These are phyloP conservation scores for Vaccinium corymbosum DNA, from an alignment of 148 eudicot genomes.

Conservation along the genomic window DNA sequence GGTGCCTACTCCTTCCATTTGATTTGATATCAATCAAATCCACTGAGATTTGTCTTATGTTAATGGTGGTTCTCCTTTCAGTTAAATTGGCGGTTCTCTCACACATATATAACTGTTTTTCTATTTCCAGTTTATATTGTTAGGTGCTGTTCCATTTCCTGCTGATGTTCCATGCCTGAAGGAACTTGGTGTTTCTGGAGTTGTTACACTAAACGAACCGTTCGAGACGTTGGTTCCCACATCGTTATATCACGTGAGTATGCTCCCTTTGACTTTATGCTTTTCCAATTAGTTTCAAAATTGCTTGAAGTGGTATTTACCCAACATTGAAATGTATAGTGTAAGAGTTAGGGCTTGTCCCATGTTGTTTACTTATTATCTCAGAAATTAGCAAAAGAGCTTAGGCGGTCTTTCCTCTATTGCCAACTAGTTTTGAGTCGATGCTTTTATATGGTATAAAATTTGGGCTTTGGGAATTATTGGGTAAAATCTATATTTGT, in stretches of 20 bases:
- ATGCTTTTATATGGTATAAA: not conserved
- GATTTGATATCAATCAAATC: no score
- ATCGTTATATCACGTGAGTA: conserved; percentile 64
- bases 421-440: not conserved
- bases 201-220: conserved; percentile 72
- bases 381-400: not conserved
- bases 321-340: not conserved
- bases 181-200: conserved; percentile 81
- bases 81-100: not conserved
- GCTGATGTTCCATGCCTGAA: conserved; percentile 68
- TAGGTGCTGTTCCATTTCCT: conserved; percentile 91
- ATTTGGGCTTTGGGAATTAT: not conserved
- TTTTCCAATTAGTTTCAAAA: not conserved
- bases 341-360: not conserved
- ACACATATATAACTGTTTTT: conserved; percentile 16
- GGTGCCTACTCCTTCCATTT: not conserved
- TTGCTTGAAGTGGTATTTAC: not conserved
- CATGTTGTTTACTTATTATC: not conserved
- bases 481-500: not conserved
- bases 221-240: conserved; percentile 82
- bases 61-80: not conserved
- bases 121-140: conserved; percentile 55
- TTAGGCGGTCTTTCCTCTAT: not conserved
- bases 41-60: not conserved
- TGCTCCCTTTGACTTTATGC: not conserved